phyloP scores from a whole-genome alignment of 257 asterid genomes.

The Ajuga chamaepitys region DNA sequence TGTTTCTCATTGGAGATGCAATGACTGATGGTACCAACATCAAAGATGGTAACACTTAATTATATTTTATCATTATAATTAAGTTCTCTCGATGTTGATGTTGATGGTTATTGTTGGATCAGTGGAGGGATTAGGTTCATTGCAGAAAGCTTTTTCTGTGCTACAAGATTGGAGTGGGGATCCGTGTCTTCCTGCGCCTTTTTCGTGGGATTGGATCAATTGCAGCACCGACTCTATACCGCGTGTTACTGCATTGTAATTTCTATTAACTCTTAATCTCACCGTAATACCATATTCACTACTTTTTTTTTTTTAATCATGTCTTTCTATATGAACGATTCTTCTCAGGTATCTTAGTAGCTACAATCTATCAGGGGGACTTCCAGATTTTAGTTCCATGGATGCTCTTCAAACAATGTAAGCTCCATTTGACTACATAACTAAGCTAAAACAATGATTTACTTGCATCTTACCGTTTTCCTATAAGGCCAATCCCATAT shows the following conservation, averaged over 20 bases:
- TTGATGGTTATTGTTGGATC: background rate
- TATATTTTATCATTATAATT: too few species aligned
- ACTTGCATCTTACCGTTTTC: background rate
- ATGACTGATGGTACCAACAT: slow-evolving; percentile 40
- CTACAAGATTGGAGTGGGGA: slow-evolving; percentile 59
- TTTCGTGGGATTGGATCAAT: slow-evolving; percentile 66
- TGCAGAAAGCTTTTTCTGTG: slow-evolving; percentile 25
- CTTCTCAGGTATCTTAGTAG: slow-evolving; percentile 19
- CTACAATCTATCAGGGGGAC: slow-evolving; percentile 17
- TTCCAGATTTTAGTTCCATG: slow-evolving; percentile 35
- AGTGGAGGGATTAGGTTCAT: slow-evolving; percentile 41
- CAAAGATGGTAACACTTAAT: slow-evolving; percentile 31
- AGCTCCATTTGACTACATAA: background rate
- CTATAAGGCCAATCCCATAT: too few species aligned
- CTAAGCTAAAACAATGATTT: background rate
- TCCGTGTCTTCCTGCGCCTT: slow-evolving; percentile 70
- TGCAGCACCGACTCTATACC: slow-evolving; percentile 47
- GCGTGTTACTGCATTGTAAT: slow-evolving; percentile 64
- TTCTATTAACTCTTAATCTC: too few species aligned
- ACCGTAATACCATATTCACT: background rate
- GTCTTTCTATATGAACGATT: background rate
- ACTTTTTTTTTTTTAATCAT: background rate
- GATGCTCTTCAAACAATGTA: slow-evolving; percentile 53
- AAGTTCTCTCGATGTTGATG: background rate
- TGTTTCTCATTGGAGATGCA: slow-evolving; percentile 26